Base-by-base conservation (phyloP, 768 basidiomycete species). In the Pleurotus salmoneostramineus region DNA sequence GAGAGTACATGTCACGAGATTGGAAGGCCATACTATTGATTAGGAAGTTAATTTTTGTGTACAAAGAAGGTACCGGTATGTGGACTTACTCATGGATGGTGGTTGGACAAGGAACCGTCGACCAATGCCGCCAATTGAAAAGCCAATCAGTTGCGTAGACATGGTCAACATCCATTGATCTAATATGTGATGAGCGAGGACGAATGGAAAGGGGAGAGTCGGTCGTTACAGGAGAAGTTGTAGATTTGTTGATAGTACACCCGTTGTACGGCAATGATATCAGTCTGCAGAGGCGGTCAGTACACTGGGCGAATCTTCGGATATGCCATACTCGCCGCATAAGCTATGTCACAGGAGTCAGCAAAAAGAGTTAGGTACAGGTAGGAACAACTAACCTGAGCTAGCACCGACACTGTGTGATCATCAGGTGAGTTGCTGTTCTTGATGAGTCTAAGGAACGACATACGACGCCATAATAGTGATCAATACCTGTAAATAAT, bases 151-250 rank as follows among this genome's bases (percentile, higher is more conserved):
- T 65, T 88, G 86, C 0, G 85, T 85, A 32, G 83, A 86, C 72
- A 91, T 83, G 17, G 91, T 87, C 17, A 91, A 70, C 69, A 91
- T 82, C 85, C 89, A 88, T 72, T 90, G 88, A 69, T 91, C 89
- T 81, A 27, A 27, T 3, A 61, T 27, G 61, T 42, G 62, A 35
- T 48, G 56, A 36, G 34, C 54, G 11, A 51, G 44, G 37, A 6
- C 31, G n/a, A 37, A 21, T 5, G n/a, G 10, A 45, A 15, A 44
- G 14, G 8, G 37, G 43, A 36, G 11, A 35, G 3, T 15, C 47
- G 10, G 45, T 6, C 70, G 83, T 57, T 58, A 86, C 86, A 81
- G 33, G 72, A 66, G 58, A 81, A 89, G 59, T 78, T 77, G 66
- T 83, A 88, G 58, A 68, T 76, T 66, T 84, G 88, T 60, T 84